Conservation (phyloP, 805 yeast species). For the Candida manassasensis region DNA sequence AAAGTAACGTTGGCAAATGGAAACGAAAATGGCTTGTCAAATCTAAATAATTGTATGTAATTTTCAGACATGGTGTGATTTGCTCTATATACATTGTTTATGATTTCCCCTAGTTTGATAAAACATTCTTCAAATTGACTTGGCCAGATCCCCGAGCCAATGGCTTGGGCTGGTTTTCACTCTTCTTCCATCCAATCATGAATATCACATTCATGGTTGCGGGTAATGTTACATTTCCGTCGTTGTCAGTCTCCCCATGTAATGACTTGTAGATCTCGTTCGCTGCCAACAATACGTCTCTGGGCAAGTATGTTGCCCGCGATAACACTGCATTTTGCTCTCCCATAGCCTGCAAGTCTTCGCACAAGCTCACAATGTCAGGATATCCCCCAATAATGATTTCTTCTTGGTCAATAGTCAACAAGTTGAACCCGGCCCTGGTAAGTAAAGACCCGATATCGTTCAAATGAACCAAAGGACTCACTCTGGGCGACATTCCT, state of each 20-base stretch:
- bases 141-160: slow-evolving; percentile 69
- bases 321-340: slow-evolving; percentile 71
- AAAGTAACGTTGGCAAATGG: neutral
- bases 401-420: slow-evolving; percentile 83
- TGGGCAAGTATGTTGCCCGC: slow-evolving; percentile 32
- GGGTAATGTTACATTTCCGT: slow-evolving; percentile 51
- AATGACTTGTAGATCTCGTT: slow-evolving; percentile 67
- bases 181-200: slow-evolving; percentile 87
- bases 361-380: slow-evolving; percentile 58
- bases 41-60: too few species aligned
- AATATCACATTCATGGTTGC: slow-evolving; percentile 75
- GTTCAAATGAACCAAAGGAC: slow-evolving; percentile 73
- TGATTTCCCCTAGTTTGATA: slow-evolving; percentile 15
- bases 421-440: slow-evolving; percentile 71
- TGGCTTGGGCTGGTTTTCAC: slow-evolving; percentile 66
- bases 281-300: slow-evolving; percentile 69
- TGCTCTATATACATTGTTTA: neutral
- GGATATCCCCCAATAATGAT: slow-evolving; percentile 74
- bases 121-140: slow-evolving; percentile 61
- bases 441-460: slow-evolving; percentile 73
- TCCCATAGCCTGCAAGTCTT: slow-evolving; percentile 78
- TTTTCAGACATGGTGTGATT: too few species aligned
- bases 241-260: slow-evolving; percentile 59
- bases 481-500: slow-evolving; percentile 74
- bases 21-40: too few species aligned